These are phyloP conservation scores for Vaccinium myrtillus DNA, from an alignment of 148 eudicot genomes.

Conservation along the genomic window DNA sequence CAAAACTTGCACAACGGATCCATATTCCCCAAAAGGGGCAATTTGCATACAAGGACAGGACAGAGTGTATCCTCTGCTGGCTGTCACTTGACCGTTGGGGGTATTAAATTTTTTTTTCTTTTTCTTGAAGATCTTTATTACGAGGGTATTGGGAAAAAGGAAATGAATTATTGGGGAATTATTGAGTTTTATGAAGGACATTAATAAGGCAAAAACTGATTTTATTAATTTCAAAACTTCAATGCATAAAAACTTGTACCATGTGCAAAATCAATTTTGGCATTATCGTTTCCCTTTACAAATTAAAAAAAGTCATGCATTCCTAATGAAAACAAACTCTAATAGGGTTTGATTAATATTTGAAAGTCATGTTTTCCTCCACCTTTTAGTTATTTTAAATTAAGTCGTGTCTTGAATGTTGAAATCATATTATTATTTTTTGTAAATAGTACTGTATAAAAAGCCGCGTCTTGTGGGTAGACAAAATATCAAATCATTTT, in stretches of 20 bases:
- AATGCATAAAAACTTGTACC: too few species aligned
- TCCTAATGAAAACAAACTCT: background rate
- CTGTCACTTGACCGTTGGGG: slow-evolving; percentile 8
- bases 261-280: too few species aligned
- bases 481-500: too few species aligned
- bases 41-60: background rate
- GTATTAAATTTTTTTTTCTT: background rate
- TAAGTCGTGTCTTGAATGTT: background rate
- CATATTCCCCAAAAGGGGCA: background rate
- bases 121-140: too few species aligned
- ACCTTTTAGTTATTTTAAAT: background rate
- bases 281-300: too few species aligned
- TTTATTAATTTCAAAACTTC: too few species aligned
- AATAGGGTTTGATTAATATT: background rate
- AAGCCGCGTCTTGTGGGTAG: too few species aligned
- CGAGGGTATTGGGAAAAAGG: too few species aligned
- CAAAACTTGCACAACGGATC: background rate
- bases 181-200: too few species aligned
- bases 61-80: background rate
- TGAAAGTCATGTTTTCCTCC: background rate
- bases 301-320: background rate
- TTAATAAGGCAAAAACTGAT: too few species aligned
- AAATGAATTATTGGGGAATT: too few species aligned
- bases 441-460: too few species aligned
- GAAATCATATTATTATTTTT: background rate